Percentiles rank a stretch among this genome's conserved stretches.
phyloP scores from a whole-genome alignment of 371 early-diverging fungal genomes.

The Nematocida sp. region DNA sequence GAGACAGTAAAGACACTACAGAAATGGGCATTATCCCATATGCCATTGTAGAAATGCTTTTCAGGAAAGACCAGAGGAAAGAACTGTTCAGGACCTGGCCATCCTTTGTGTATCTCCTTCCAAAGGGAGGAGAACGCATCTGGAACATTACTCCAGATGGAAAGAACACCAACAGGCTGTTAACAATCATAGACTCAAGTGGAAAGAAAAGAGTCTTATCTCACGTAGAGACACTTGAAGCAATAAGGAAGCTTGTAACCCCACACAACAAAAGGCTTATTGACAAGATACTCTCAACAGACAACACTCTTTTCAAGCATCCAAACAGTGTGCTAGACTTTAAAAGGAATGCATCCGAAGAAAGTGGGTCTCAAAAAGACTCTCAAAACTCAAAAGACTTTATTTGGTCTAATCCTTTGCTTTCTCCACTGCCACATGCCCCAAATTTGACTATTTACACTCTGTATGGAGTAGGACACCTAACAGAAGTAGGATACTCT shows the following conservation, averaged over 20 bases:
- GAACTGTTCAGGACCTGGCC: slow-evolving; percentile 76
- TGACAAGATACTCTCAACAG: background rate
- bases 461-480: slow-evolving; percentile 73
- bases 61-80: slow-evolving; percentile 71
- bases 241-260: background rate
- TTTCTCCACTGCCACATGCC: slow-evolving; percentile 71
- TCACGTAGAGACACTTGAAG: background rate
- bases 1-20: slow-evolving; percentile 78
- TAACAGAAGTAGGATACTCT: slow-evolving; percentile 73
- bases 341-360: too few relatives aligned
- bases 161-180: background rate
- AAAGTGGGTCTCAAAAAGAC: background rate
- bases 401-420: slow-evolving; percentile 79
- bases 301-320: too few relatives aligned
- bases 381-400: slow-evolving; percentile 43
- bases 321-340: slow-evolving; percentile 13
- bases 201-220: background rate
- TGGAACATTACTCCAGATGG: slow-evolving; percentile 68
- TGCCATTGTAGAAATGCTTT: slow-evolving; percentile 74
- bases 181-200: background rate
- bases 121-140: slow-evolving; percentile 74
- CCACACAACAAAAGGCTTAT: slow-evolving; percentile 12
- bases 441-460: slow-evolving; percentile 73
- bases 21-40: slow-evolving; percentile 72
- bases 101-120: slow-evolving; percentile 71